Evolutionary conservation across 176 grass and related monocot species (phyloP).

Genomic region (Bonia amplexicaulis): DNA sequence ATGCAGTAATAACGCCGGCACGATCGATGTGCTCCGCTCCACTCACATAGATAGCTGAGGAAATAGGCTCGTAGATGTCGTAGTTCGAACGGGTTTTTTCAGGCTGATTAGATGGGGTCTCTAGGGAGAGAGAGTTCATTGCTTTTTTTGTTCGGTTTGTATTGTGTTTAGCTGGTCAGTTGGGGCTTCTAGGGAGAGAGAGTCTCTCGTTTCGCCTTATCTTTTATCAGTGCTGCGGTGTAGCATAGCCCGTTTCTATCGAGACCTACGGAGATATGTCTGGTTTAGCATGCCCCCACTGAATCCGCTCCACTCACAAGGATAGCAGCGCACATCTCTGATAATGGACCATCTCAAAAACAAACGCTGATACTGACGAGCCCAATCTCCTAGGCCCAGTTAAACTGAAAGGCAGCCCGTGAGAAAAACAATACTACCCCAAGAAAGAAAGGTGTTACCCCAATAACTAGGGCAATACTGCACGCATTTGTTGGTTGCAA

Average conservation of each 20-base stretch:
- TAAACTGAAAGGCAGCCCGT: not conserved
- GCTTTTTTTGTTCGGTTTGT: not conserved
- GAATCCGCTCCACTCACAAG: not conserved
- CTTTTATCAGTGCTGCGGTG: not conserved
- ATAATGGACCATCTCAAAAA: not conserved
- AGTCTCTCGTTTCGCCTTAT: not conserved
- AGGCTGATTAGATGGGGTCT: not conserved
- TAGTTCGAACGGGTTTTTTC: conserved; percentile 11
- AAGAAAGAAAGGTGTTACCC: not conserved
- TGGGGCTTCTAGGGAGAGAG: not conserved
- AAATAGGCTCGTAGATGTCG: not conserved
- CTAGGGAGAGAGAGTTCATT: not conserved
- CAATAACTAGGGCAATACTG: not conserved
- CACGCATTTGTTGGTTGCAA: too few species aligned
- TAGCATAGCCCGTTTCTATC: not conserved
- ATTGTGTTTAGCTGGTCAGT: not conserved
- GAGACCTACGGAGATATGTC: too few species aligned
- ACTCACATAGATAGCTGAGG: not conserved
- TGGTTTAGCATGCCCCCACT: too few species aligned
- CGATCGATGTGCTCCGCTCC: not conserved
- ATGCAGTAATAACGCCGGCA: not conserved
- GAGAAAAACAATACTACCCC: not conserved
- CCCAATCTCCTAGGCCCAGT: not conserved
- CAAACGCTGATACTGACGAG: not conserved
- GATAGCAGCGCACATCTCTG: too few species aligned